These are phyloP conservation scores for Lasiodiplodia sp. DNA, from an alignment of 2,329 filamentous ascomycete genomes.

Conservation along the genomic window DNA sequence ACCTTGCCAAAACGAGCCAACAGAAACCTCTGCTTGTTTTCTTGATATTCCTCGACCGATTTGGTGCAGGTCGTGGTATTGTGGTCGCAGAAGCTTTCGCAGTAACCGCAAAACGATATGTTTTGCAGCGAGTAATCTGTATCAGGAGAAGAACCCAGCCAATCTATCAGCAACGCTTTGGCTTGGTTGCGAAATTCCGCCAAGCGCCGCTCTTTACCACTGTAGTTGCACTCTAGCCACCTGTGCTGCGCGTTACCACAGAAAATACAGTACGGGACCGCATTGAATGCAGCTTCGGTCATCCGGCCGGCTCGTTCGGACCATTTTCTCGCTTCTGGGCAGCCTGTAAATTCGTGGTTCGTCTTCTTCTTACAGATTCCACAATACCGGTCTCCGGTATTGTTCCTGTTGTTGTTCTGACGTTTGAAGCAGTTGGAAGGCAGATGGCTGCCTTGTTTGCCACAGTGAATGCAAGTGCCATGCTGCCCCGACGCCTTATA, in stretches of 20 bases:
- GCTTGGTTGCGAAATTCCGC: neutral
- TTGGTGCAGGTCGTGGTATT: neutral
- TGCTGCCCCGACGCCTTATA: neutral
- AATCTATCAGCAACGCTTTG: neutral
- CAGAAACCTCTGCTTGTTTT: neutral
- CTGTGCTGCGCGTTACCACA: neutral
- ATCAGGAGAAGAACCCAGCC: neutral
- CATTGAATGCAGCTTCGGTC: neutral
- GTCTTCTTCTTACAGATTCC: neutral
- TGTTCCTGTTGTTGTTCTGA: neutral
- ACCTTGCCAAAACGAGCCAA: neutral
- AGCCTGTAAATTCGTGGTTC: neutral
- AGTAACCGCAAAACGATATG: neutral
- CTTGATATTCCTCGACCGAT: neutral
- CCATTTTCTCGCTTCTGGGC: neutral
- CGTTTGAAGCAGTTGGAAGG: neutral
- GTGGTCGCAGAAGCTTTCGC: neutral
- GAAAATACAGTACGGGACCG: constrained; percentile 5
- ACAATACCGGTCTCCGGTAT: neutral
- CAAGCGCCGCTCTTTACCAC: neutral
- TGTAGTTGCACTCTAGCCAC: neutral
- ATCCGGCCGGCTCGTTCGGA: no score
- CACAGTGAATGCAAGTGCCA: neutral
- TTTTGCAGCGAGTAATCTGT: neutral
- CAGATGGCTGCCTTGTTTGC: neutral